These are phyloP conservation scores for Boletus subcaerulescens DNA, from an alignment of 768 basidiomycete species.

Conservation along the genomic window DNA sequence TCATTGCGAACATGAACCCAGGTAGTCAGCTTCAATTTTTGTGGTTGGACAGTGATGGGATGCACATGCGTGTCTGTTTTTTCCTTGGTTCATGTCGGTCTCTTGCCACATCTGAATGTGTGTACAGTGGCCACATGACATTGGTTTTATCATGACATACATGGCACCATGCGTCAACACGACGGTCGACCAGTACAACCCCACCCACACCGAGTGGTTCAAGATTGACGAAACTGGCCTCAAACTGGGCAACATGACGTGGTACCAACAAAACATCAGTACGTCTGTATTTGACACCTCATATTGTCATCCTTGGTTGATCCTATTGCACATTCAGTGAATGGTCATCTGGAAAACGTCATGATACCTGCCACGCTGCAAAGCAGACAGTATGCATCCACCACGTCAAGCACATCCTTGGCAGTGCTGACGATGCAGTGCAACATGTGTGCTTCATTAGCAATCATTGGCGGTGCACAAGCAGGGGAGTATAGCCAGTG, in stretches of 20 bases:
- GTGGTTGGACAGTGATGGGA: constrained; percentile 49
- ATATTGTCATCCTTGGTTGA: not conserved
- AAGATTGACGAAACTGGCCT: constrained; percentile 60
- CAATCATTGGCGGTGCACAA: constrained; percentile 17
- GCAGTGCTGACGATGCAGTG: not conserved
- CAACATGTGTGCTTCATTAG: constrained; percentile 17
- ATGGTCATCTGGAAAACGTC: constrained; percentile 39
- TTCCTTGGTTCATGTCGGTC: not conserved
- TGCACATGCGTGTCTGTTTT: constrained; percentile 28
- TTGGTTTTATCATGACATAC: constrained; percentile 72
- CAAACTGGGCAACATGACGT: constrained; percentile 35
- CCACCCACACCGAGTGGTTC: constrained; percentile 65
- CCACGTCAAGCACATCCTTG: not conserved
- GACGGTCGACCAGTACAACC: constrained; percentile 58
- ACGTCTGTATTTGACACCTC: constrained; percentile 20
- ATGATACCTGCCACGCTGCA: constrained; percentile 51
- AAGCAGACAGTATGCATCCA: constrained; percentile 56
- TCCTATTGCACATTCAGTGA: constrained; percentile 27
- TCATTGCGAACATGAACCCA: constrained; percentile 55
- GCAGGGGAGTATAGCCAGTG: constrained; percentile 11
- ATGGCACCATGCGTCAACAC: constrained; percentile 60
- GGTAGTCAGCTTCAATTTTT: constrained; percentile 53
- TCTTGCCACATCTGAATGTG: not conserved
- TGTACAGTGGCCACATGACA: constrained; percentile 51
- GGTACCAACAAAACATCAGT: constrained; percentile 58